Conservation (phyloP, 1,139 yeast genomes). For the Kodamaea plutei region DNA sequence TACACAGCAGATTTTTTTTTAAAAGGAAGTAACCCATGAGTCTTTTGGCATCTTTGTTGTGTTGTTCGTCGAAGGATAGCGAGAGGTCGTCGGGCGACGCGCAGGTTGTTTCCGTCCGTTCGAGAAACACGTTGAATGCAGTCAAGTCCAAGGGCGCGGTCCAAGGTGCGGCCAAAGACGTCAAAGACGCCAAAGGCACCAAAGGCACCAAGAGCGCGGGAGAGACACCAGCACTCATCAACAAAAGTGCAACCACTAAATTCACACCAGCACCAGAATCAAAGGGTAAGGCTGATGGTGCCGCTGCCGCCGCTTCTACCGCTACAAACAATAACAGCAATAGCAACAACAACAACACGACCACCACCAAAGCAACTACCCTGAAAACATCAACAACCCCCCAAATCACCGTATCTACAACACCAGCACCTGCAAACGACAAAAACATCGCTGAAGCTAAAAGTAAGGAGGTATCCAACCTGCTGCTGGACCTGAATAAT, state of each 20-base stretch:
- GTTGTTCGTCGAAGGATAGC: constrained; percentile 41
- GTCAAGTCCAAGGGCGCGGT: constrained; percentile 1
- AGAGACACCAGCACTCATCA: constrained; percentile 4
- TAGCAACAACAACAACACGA: background rate
- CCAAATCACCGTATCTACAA: background rate
- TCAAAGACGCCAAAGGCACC: too few species aligned
- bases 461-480: constrained; percentile 6
- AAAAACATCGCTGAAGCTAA: constrained; percentile 9
- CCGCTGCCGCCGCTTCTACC: constrained; percentile 1
- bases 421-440: constrained; percentile 6
- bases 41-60: constrained; percentile 31
- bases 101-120: constrained; percentile 1
- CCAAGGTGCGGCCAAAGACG: too few species aligned
- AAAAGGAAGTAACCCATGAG: too few species aligned
- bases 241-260: background rate
- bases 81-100: too few species aligned
- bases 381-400: constrained; percentile 1
- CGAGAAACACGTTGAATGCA: constrained; percentile 1
- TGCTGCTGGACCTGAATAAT: constrained; percentile 6
- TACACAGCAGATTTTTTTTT: too few species aligned
- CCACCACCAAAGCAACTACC: background rate
- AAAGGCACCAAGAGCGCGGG: too few species aligned
- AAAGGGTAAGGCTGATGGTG: background rate
- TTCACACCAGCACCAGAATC: constrained; percentile 7
- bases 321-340: background rate